Evolutionary conservation across 139 green algal genomes (phyloP).

Genomic region (Limnomonas spitsbergensis): DNA sequence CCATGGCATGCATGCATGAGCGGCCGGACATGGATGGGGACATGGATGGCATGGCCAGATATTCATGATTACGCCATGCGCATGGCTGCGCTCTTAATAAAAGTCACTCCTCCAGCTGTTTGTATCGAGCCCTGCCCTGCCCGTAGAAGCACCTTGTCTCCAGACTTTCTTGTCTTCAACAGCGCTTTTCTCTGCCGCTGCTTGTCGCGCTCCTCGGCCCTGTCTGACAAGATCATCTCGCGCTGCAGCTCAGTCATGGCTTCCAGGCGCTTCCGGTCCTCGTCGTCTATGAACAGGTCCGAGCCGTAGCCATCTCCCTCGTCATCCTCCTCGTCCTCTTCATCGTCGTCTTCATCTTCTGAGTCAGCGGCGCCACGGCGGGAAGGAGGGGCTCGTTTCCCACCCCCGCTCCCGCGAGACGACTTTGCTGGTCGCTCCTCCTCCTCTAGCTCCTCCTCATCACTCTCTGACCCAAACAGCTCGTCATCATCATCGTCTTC

Average conservation of each 20-base stretch:
- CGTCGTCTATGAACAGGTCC: constrained; percentile 60
- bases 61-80: too few relatives aligned
- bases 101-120: too few relatives aligned
- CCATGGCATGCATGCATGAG: too few relatives aligned
- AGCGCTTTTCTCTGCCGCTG: constrained; percentile 39
- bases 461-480: constrained; percentile 17
- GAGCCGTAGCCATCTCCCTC: constrained; percentile 33
- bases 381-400: not conserved
- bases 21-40: too few relatives aligned
- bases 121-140: too few relatives aligned
- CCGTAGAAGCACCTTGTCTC: constrained; percentile 11
- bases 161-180: constrained; percentile 25
- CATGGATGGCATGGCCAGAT: too few relatives aligned
- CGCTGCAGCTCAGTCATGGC: constrained; percentile 62
- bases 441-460: constrained; percentile 4
- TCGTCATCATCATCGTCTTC: constrained; percentile 19
- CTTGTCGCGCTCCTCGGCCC: constrained; percentile 45
- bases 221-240: constrained; percentile 62
- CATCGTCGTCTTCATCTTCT: constrained; percentile 38
- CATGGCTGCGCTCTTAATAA: too few relatives aligned
- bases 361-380: constrained; percentile 20
- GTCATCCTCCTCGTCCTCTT: constrained; percentile 35
- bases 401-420: not conserved
- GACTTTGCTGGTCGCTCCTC: not conserved
- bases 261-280: constrained; percentile 46